Percentiles rank a stretch among this genome's conserved stretches.
Conservation (phyloP, 768 basidiomycete species). For the Tylopilus felleus region DNA sequence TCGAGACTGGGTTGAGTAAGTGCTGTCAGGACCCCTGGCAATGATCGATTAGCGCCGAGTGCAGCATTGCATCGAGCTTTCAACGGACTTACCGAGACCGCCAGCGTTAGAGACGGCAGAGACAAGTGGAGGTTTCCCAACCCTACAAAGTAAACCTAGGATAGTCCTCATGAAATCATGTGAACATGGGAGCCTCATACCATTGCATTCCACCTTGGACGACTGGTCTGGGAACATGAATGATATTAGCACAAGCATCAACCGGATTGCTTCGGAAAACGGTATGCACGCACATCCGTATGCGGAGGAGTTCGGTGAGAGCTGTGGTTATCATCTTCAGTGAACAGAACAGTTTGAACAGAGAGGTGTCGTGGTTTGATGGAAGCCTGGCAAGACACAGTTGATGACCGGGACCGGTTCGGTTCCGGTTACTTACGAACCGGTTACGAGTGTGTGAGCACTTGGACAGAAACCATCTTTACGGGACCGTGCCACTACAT, state of each 20-base stretch:
- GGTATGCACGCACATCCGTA: slow-evolving; percentile 57
- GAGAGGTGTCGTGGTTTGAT: background rate
- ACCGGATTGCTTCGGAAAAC: background rate
- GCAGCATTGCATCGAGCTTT: background rate
- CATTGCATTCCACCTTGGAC: slow-evolving; percentile 94
- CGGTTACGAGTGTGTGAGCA: background rate
- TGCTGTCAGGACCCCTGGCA: slow-evolving; percentile 74
- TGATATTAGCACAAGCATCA: background rate
- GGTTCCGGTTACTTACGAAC: background rate
- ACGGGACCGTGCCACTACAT: no score
- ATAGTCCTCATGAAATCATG: background rate
- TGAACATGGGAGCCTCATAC: slow-evolving; percentile 33
- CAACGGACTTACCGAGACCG: slow-evolving; percentile 54
- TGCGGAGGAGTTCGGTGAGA: slow-evolving; percentile 62
- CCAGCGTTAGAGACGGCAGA: slow-evolving; percentile 83
- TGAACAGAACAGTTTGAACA: background rate
- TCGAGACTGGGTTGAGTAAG: slow-evolving; percentile 85
- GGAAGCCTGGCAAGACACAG: background rate
- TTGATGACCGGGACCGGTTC: background rate
- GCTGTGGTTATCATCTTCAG: slow-evolving; percentile 44
- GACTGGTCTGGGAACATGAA: slow-evolving; percentile 50
- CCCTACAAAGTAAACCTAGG: slow-evolving; percentile 44
- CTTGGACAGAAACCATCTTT: no score
- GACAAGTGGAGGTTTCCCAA: slow-evolving; percentile 70
- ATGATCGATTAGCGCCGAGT: background rate